These are phyloP conservation scores for Beauveria australis DNA, from an alignment of 2,329 filamentous ascomycete genomes.

Conservation along the genomic window DNA sequence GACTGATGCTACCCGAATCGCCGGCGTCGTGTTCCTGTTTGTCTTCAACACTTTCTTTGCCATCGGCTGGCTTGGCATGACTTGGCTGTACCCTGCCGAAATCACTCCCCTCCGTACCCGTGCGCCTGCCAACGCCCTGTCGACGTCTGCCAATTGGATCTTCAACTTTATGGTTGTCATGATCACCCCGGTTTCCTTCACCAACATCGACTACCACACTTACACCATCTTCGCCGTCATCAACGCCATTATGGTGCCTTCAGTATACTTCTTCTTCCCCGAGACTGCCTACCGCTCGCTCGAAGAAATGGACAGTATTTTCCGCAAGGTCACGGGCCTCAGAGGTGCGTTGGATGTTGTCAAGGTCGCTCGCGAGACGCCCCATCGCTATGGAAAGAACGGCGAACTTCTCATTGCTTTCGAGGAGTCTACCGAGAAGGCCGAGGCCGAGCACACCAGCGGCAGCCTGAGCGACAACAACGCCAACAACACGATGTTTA, in stretches of 20 bases:
- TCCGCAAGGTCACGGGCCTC: conserved; percentile 44
- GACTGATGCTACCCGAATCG: conserved; percentile 44
- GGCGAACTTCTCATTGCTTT: conserved; percentile 46
- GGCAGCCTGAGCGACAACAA: conserved; percentile 21
- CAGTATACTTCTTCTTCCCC: conserved; percentile 54
- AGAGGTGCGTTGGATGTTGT: conserved; percentile 28
- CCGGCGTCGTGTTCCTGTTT: conserved; percentile 59
- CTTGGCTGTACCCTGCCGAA: conserved; percentile 59
- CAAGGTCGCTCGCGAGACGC: conserved; percentile 36
- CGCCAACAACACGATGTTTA: conserved; percentile 21
- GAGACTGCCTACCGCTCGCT: conserved; percentile 56
- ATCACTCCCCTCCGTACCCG: conserved; percentile 61
- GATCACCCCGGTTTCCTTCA: conserved; percentile 52
- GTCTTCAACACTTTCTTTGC: conserved; percentile 52
- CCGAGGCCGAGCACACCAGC: conserved; percentile 20
- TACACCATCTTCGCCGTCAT: conserved; percentile 61
- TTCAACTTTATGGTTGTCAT: conserved; percentile 59
- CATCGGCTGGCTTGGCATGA: conserved; percentile 49
- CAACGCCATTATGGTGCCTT: conserved; percentile 51
- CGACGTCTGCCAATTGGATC: conserved; percentile 49
- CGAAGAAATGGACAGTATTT: conserved; percentile 60
- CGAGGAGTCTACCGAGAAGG: conserved; percentile 23
- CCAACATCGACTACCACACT: conserved; percentile 49
- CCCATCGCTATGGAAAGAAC: conserved; percentile 49
- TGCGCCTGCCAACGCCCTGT: conserved; percentile 50